Evolutionary conservation across 345 rosid genomes (phyloP).

Genomic region (Eutrema heterophyllum): DNA sequence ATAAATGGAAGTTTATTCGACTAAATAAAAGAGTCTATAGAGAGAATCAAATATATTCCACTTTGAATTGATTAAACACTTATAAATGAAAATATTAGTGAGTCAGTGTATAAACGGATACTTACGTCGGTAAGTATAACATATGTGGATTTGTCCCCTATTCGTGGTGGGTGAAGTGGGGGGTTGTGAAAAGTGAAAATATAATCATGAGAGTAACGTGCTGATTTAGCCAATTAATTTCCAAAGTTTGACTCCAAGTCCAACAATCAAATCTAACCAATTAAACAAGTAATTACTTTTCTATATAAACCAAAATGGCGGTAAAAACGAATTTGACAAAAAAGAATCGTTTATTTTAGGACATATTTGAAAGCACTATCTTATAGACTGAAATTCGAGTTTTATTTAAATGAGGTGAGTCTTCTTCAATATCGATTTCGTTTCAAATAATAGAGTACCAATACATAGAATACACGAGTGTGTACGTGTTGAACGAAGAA

Average conservation of each 20-base stretch:
- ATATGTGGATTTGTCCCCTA: conserved; percentile 9
- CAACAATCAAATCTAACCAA: conserved; percentile 1
- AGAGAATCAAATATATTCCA: not conserved
- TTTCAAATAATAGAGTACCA: not conserved
- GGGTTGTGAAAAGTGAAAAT: conserved; percentile 30
- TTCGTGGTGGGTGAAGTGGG: conserved; percentile 36
- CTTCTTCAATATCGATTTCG: not conserved
- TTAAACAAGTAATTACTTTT: conserved; percentile 3
- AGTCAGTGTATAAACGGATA: conserved; percentile 1
- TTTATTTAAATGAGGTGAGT: no score
- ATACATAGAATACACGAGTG: not conserved
- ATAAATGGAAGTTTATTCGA: not conserved
- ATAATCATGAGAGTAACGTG: conserved; percentile 37
- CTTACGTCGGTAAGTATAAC: conserved; percentile 15
- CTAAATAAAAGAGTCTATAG: not conserved
- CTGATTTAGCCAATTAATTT: conserved; percentile 26
- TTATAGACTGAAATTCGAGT: not conserved
- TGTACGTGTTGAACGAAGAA: not conserved
- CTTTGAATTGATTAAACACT: not conserved
- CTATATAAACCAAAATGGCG: conserved; percentile 7
- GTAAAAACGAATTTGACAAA: conserved; percentile 7
- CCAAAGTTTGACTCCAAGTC: conserved; percentile 23
- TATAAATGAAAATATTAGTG: not conserved
- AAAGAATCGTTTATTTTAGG: not conserved
- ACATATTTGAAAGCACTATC: not conserved